Evolutionary conservation across 2,329 filamentous ascomycete genomes (phyloP), one percentile per base, ranked within the genome.

Genomic region (Cercospora zeae-maydis): DNA sequence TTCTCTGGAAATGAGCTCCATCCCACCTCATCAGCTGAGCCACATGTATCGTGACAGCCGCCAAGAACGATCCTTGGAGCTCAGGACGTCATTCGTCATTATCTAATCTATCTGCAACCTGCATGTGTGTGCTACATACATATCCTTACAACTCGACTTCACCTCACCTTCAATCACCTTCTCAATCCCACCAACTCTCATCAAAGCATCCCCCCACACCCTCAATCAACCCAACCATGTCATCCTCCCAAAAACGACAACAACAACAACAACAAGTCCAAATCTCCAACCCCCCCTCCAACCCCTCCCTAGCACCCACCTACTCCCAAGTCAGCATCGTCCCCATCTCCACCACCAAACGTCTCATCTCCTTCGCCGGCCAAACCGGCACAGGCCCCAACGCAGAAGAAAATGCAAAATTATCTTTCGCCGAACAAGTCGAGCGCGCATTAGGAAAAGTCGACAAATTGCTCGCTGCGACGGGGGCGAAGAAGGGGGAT

Each of bases 321-420:
- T 67, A 67, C 42, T 64, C 63, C 21, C 63, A 67, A 52, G 62
- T 67, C 37, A 66, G 63, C 62, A 59, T 53, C 21, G 62, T 67
- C 1, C 63, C 58, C 13, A 58, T 67, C 63, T 67, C 66, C 13
- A n/a, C 36, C 3, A 66, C 66, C n/a, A 62, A 61, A 30, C 56
- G 53, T 13, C 55, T 69, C 16, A 59, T 69, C 13, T 68, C 66
- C 11, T 65, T 69, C 61, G 67, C 67, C 6, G 67, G 67, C 5
- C 67, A 69, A 31, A 65, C 63, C 4, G 66, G 64, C 16, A 61
- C 66, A 9, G 49, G 55, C 2, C 21, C 37, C 21, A 54, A 59
- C 27, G 31, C 24, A 14, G 34, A 27, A 45, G 51, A 34, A 9
- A 58, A 63, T 21, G 33, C 51, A n/a, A 58, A 42, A 14, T 31